Base-by-base conservation (phyloP, 805 yeast genomes). In the Saturnispora zaruensis region DNA sequence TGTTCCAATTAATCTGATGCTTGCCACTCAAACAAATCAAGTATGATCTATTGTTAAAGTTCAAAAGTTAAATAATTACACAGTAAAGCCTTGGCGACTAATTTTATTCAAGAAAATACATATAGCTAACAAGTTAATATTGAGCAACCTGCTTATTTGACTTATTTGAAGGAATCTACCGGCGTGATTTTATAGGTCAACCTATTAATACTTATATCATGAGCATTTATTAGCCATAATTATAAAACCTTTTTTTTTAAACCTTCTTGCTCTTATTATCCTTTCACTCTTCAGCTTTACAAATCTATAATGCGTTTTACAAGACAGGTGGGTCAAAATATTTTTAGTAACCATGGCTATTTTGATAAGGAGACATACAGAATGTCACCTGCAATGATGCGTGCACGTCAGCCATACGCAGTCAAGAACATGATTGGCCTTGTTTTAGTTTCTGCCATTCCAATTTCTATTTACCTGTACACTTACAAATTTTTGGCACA, bases 361-460 rank as follows among this genome's bases (percentile, higher is more conserved):
- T 65, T 64, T 54, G 74, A 75, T 64, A 74, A 73, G 33, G 65
- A 62, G 53, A 76, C 81, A 13, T 73, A 70, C 59, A 74, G 74
- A 62, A 89, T 89, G 91, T 87, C 96, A 1, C 96, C 96, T 14
- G 96, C 96, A 5, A 81, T 91, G 75, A 73, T 87, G 57, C 76
- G 98, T 56, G 96, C 96, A 44, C 78, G 98, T 66, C 74, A 77
- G 53, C 97, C 96, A 40, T 91, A 78, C 62, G 87, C 89, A 69
- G 78, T 81, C 76, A 79, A 75, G 59, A 91, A 90, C 65, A 77
- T 84, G 62, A 70, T 78, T 18, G 77, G 81, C 0, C 78, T 90
- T 46, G 71, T 72, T 16, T 66, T 76, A 0, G 70, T 87, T 20
- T 67, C 81, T 4, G 76, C 83, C n/a, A 68, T 87, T 47, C 82